Evolutionary conservation across 768 basidiomycete genomes (phyloP), one percentile per base, ranked within the genome.

Genomic region (Pulveroboletus sp.): DNA sequence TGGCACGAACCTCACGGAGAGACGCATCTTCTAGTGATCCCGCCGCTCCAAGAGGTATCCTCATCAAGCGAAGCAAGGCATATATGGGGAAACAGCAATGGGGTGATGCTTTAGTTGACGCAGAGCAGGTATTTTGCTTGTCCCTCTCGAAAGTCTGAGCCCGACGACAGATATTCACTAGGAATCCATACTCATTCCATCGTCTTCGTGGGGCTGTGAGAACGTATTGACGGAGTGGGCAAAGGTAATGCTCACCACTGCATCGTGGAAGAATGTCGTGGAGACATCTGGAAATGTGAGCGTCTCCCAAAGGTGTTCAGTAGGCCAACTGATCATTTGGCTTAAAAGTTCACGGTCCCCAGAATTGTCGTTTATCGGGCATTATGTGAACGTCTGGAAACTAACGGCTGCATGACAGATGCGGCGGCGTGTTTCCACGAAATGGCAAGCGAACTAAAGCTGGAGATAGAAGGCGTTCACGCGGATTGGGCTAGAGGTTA

Each of bases 361-460:
- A 47, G 11, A 17, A 22, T 23, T 7, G 2, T 7, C 4, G 17
- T 39, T 2, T 39, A 39, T 47, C 29, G 37, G 6, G 46, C 17
- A 6, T 11, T 47, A 6, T 47, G 37, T 5, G 29, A 39, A 24
- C 30, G 23, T n/a, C 46, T 47, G 2, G 37, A 47, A 5, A 39
- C 23, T 2, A 23, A 2, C 12, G 11, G 14, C 4, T 19, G 14
- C 11, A 7, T 23, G 6, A 31, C 3, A 20, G 46, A 47, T 5
- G 29, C 37, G 1, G 17, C 3, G 2, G 29, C 23, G 5, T 47
- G 36, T 24, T 39, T 47, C 24, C 27, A 22, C 11, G 3, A 8
- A 23, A n/a, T 55, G 53, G 54, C 13, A 37, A 12, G 16, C 1
- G 13, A n/a, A n/a, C n/a, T n/a, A n/a, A n/a, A n/a, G n/a, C n/a